Evolutionary conservation across 164 flowering plant species (phyloP), one percentile per base, ranked within the genome.

Genomic region (Piper betle): DNA sequence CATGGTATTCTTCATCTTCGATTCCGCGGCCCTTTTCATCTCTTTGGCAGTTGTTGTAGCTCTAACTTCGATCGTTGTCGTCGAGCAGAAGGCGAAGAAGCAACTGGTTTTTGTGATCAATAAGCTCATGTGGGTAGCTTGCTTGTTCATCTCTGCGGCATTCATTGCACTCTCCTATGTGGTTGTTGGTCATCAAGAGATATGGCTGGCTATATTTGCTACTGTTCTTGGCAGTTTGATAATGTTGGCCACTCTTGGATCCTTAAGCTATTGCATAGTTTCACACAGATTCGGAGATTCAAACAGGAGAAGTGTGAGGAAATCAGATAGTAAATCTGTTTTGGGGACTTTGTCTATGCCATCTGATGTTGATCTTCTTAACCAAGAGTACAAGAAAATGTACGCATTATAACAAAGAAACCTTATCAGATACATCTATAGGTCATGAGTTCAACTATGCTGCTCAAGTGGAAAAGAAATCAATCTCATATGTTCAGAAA

Each of bases 61-160:
- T 52, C 99, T 90, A 71, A 93, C 92, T 52, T 86, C 99, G 19
- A 73, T 93, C 37, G 97, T 93, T 7, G 97, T 90, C 62, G 84
- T 90, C 38, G 95, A 88, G 73, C 84, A 80, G 62, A 86, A 82
- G 66, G 91, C 86, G 37, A 90, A 93, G 80, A 77, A 74, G 74
- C 85, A 82, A 62, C 83, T 90, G 54, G 82, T 90, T 75, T 88
- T 84, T 75, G 91, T 88, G 57, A 88, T 90, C 54, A 93, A 93
- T 82, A 93, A 90, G 79, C 81, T 90, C n/a, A 93, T 93, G 99
- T 90, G 99, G 99, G 33, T 78, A 58, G 97, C 97, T 20, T 93
- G 97, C 64, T 77, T 86, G 33, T 86, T 77, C 78, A 88, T 88
- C 59, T 93, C 99, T 4, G 65, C 83, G 41, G 80, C 99, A 41